These are phyloP conservation scores for Hypholoma fasciculare DNA, from an alignment of 768 basidiomycete species.

Conservation along the genomic window DNA sequence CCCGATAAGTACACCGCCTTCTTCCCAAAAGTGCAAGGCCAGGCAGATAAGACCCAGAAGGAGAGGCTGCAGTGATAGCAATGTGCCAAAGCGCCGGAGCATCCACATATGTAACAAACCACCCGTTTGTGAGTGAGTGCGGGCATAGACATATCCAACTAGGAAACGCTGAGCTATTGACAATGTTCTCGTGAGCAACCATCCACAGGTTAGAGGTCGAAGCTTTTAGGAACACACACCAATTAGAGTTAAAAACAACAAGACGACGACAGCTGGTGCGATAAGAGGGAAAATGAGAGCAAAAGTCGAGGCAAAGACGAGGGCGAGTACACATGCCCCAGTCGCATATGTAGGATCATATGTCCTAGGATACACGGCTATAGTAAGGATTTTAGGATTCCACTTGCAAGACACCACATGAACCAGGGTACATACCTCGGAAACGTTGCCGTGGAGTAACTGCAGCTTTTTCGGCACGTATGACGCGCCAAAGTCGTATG, in stretches of 20 bases:
- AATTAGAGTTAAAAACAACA: conserved; percentile 66
- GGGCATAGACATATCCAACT: conserved; percentile 74
- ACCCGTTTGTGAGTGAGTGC: conserved; percentile 74
- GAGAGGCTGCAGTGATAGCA: conserved; percentile 71
- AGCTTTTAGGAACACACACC: conserved; percentile 39
- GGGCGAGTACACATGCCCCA: conserved; percentile 63
- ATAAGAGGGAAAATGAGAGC: conserved; percentile 76
- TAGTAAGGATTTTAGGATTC: conserved; percentile 7
- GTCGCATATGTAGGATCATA: conserved; percentile 72
- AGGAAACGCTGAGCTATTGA: conserved; percentile 76
- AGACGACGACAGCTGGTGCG: conserved; percentile 64
- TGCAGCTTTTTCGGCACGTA: conserved; percentile 55
- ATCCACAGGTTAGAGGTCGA: background rate
- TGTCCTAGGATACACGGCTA: conserved; percentile 69
- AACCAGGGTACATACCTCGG: conserved; percentile 50
- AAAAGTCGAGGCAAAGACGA: conserved; percentile 75
- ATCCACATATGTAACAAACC: conserved; percentile 77
- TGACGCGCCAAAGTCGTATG: conserved; percentile 54
- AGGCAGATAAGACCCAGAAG: conserved; percentile 74
- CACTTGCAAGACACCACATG: conserved; percentile 1
- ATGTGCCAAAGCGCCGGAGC: conserved; percentile 68
- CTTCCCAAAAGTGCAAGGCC: conserved; percentile 66
- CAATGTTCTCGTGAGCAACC: background rate
- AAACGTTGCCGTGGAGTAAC: conserved; percentile 80
- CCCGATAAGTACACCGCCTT: conserved; percentile 65